phyloP scores from a whole-genome alignment of 2,329 filamentous ascomycete genomes.

The Aspergillus quadricinctus region DNA sequence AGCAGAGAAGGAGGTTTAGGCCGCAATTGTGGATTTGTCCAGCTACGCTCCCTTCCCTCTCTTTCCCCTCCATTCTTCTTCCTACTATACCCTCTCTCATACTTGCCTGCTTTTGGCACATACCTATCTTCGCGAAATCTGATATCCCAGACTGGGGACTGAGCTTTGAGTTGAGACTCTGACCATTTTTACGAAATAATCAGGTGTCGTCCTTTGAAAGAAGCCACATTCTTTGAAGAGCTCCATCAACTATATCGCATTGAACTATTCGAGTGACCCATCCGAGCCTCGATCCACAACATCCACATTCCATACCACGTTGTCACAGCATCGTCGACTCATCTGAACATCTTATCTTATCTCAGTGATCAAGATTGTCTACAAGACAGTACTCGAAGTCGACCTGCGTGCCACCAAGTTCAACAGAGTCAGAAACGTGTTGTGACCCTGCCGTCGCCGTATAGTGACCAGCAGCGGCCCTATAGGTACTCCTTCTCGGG shows the following conservation, averaged over 20 bases:
- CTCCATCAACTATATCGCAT: conserved; percentile 4
- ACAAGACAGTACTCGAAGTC: background rate
- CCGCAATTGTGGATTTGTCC: conserved; percentile 19
- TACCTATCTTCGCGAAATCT: background rate
- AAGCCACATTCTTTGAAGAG: conserved; percentile 14
- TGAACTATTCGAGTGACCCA: conserved; percentile 5
- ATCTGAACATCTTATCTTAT: background rate
- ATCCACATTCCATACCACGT: conserved; percentile 27
- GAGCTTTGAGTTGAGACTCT: conserved; percentile 19
- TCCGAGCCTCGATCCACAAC: conserved; percentile 7
- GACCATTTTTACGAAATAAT: conserved; percentile 18
- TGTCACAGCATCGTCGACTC: background rate
- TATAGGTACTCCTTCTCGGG: conserved; percentile 35
- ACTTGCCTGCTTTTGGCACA: conserved; percentile 16
- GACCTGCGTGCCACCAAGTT: background rate
- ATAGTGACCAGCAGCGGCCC: conserved; percentile 5
- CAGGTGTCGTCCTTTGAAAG: conserved; percentile 13
- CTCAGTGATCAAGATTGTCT: background rate
- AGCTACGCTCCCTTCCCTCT: conserved; percentile 35
- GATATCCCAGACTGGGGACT: conserved; percentile 5
- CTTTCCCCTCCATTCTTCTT: conserved; percentile 22
- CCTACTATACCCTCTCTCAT: conserved; percentile 9
- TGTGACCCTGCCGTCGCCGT: background rate
- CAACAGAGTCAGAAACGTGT: background rate
- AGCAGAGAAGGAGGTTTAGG: conserved; percentile 4